Evolutionary conservation across 495 filamentous ascomycete species (phyloP), one percentile per base, ranked within the genome.

Genomic region (Recurvomyces mirabilis): DNA sequence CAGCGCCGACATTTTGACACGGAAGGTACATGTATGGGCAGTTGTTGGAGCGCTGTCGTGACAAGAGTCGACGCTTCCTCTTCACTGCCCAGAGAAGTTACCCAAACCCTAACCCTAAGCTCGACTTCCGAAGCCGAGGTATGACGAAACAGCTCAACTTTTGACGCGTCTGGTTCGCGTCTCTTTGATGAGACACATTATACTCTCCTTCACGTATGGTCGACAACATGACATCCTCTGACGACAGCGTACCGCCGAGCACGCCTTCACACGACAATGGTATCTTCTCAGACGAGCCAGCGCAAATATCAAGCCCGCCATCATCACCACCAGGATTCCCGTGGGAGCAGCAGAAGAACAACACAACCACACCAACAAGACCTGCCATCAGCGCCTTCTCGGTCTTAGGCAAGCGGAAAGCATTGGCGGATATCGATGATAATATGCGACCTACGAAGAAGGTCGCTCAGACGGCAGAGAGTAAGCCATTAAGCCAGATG

Each of bases 401-500:
- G 14, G 14, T 54, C 0, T 38, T 54, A 5, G 51, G 46, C 21
- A 54, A 54, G 31, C 40, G 51, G 18, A 46, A 46, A 39, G 18
- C 46, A 17, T 42, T 54, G 4, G 24, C 18, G 1, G n/a, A 36
- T 25, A 20, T 43, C 12, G 19, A 13, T 30, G 37, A 45, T 29
- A 50, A 46, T 46, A 31, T 17, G 9, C 40, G 34, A 2, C 40
- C 51, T 1, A 11, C 21, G n/a, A 53, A 53, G 29, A 53, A 53
- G 36, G 15, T 17, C 6, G 41, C 37, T 4, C 7, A 7, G 3
- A 10, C 32, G 1, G 19, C 32, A 14, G 25, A 23, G 18, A 15
- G 19, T 13, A 43, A 35, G 11, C 13, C 28, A 6, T 29, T 50
- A 1, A 29, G 45, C 4, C 80, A 85, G 54, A 75, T 79, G 64